These are phyloP conservation scores for Sungouiozyma ichnusensis DNA, from an alignment of 805 yeast species.

Conservation along the genomic window DNA sequence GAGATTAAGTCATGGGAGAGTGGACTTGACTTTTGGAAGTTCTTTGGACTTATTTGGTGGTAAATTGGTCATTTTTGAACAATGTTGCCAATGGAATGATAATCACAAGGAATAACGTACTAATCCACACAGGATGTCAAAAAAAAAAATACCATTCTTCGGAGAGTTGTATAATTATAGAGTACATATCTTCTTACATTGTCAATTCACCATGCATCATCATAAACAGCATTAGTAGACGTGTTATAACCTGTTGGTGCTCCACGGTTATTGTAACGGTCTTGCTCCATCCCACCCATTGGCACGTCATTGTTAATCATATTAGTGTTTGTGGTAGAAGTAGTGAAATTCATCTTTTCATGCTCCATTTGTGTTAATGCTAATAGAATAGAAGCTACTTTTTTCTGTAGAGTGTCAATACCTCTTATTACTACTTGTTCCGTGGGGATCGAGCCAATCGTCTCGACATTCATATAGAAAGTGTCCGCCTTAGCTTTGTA, in stretches of 20 bases:
- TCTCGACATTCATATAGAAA: conserved; percentile 84
- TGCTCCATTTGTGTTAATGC: conserved; percentile 43
- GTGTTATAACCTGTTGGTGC: conserved; percentile 1
- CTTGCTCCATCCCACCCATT: conserved; percentile 22
- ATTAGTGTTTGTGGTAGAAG: conserved; percentile 24
- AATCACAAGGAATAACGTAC: conserved; percentile 4
- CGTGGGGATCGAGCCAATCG: conserved; percentile 81
- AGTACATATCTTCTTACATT: not conserved
- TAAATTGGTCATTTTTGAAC: conserved; percentile 58
- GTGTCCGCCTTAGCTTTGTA: conserved; percentile 70
- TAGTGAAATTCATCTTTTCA: conserved; percentile 31
- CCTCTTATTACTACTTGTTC: conserved; percentile 83
- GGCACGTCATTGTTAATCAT: conserved; percentile 17
- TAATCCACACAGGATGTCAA: not conserved
- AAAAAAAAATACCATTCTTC: not conserved
- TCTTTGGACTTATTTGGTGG: conserved; percentile 96
- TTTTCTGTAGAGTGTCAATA: conserved; percentile 74
- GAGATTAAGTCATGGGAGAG: conserved; percentile 62
- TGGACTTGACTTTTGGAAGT: conserved; percentile 88
- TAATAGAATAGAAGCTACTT: conserved; percentile 81
- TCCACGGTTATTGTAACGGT: conserved; percentile 23
- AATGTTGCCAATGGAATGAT: conserved; percentile 66
- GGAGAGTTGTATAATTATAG: not conserved
- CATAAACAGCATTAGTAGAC: conserved; percentile 24
- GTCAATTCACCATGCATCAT: conserved; percentile 25